Evolutionary conservation across 768 basidiomycete genomes (phyloP).

Genomic region (Boletus sp.): DNA sequence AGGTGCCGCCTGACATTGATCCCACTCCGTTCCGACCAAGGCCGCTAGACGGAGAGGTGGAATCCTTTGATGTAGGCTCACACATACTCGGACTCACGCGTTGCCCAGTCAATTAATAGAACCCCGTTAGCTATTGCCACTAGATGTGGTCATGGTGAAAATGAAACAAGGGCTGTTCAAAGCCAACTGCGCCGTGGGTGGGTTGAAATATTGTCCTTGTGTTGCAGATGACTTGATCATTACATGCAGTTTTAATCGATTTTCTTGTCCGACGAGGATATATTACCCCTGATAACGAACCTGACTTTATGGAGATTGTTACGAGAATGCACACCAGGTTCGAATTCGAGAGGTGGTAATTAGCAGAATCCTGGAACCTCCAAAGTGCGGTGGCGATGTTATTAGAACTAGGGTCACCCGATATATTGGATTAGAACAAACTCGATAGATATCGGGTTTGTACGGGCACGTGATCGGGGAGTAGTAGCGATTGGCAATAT

Average conservation of each 20-base stretch:
- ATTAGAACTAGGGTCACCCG: not conserved
- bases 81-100: not conserved
- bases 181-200: constrained; percentile 85
- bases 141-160: constrained; percentile 57
- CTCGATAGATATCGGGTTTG: not conserved
- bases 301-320: constrained; percentile 72
- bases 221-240: not conserved
- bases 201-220: constrained; percentile 16
- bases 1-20: constrained; percentile 53
- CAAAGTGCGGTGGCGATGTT: not conserved
- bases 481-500: not conserved
- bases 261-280: constrained; percentile 84
- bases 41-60: constrained; percentile 91
- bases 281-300: constrained; percentile 86
- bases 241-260: constrained; percentile 75
- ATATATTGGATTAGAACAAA: not conserved
- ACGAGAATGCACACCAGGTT: constrained; percentile 73
- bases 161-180: constrained; percentile 82
- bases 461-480: constrained; percentile 10
- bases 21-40: constrained; percentile 55
- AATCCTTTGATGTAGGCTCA: constrained; percentile 75
- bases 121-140: constrained; percentile 54
- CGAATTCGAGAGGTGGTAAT: constrained; percentile 54
- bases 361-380: not conserved
- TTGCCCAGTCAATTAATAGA: not conserved